Percentiles rank a stretch among this genome's conserved stretches.
Conservation (phyloP, 495 filamentous ascomycete species). For the Podospora conica region DNA sequence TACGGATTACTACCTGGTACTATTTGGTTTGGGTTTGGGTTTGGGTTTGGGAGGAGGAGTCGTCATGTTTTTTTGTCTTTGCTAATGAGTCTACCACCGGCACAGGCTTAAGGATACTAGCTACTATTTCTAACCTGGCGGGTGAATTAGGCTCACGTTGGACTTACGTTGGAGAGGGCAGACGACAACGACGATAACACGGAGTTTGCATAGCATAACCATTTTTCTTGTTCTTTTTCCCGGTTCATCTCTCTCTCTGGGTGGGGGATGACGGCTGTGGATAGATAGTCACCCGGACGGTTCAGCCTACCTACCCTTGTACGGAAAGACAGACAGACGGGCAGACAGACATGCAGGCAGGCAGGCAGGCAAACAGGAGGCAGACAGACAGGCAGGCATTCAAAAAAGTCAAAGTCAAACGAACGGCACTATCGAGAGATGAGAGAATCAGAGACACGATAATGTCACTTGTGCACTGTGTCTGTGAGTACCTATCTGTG, state of each 20-base stretch:
- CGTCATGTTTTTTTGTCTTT: not conserved
- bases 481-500: not conserved
- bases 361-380: not conserved
- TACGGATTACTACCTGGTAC: too few relatives aligned
- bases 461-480: not conserved
- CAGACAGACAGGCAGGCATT: too few relatives aligned
- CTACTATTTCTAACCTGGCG: not conserved
- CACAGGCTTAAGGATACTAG: not conserved
- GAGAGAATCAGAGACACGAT: not conserved
- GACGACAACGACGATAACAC: too few relatives aligned
- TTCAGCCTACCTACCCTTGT: not conserved
- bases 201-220: not conserved
- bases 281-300: not conserved
- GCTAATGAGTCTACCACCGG: not conserved
- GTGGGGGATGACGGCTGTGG: not conserved
- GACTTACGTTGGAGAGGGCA: too few relatives aligned
- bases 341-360: too few relatives aligned
- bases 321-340: not conserved
- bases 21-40: not conserved
- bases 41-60: too few relatives aligned
- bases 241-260: too few relatives aligned
- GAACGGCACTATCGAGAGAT: too few relatives aligned
- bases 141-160: too few relatives aligned
- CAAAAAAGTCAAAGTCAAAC: too few relatives aligned
- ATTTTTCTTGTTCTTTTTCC: not conserved